Conservation (phyloP, 2,329 filamentous ascomycete species). For the Zymoseptoria tritici region DNA sequence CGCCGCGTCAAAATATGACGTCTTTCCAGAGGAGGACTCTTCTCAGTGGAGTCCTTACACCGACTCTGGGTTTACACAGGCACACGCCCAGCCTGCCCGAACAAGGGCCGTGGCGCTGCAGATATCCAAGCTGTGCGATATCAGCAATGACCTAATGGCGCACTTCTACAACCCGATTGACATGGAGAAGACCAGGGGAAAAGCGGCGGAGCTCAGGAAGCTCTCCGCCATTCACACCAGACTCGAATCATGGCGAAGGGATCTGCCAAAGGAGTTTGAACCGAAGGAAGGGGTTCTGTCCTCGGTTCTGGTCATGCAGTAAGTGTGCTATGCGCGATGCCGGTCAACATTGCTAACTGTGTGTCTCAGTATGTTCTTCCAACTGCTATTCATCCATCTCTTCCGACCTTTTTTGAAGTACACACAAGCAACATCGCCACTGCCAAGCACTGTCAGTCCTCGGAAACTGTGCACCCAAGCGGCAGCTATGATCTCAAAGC, state of each 20-base stretch:
- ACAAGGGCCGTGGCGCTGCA: slow-evolving; percentile 77
- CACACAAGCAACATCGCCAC: slow-evolving; percentile 67
- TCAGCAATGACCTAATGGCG: slow-evolving; percentile 80
- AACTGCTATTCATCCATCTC: slow-evolving; percentile 88
- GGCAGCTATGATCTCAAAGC: slow-evolving; percentile 80
- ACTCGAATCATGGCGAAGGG: slow-evolving; percentile 80
- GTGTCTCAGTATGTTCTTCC: slow-evolving; percentile 79
- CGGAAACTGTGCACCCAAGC: slow-evolving; percentile 86
- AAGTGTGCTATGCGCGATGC: slow-evolving; percentile 39
- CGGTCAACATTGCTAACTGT: slow-evolving; percentile 18
- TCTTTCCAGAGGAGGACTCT: slow-evolving; percentile 81
- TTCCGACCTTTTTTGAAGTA: slow-evolving; percentile 95
- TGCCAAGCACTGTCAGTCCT: slow-evolving; percentile 81
- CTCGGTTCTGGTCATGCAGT: slow-evolving; percentile 80
- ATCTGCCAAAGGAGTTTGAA: slow-evolving; percentile 78
- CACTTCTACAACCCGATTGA: slow-evolving; percentile 82
- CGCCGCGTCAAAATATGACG: slow-evolving; percentile 80
- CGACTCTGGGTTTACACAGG: slow-evolving; percentile 67
- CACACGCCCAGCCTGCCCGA: slow-evolving; percentile 69
- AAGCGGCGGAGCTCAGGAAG: slow-evolving; percentile 81
- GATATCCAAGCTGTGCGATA: slow-evolving; percentile 78
- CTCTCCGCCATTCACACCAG: slow-evolving; percentile 85
- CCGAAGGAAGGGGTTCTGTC: slow-evolving; percentile 83
- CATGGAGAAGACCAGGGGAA: slow-evolving; percentile 57
- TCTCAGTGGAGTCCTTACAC: slow-evolving; percentile 83